Conservation (phyloP, 352 stramenopile species). For the Phytophthora meadii region DNA sequence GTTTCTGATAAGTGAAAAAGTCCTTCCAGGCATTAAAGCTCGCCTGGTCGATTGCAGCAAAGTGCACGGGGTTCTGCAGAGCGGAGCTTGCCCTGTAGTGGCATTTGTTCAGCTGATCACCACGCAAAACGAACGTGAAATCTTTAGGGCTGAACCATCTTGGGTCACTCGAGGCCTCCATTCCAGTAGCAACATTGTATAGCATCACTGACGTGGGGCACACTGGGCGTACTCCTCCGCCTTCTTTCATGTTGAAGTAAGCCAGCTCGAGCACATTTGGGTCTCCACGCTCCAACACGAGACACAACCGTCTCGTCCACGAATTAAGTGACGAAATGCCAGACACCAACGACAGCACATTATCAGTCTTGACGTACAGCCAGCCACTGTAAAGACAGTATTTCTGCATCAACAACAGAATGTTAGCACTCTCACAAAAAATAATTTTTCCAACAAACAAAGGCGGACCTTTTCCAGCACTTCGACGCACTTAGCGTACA, state of each 20-base stretch:
- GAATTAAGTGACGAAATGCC: conserved; percentile 69
- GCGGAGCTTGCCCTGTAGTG: conserved; percentile 40
- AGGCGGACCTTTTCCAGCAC: conserved; percentile 56
- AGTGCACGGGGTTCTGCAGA: conserved; percentile 55
- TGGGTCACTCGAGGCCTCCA: conserved; percentile 48
- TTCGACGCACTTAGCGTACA: conserved; percentile 61
- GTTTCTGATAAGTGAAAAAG: conserved; percentile 69
- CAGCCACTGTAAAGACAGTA: conserved; percentile 68
- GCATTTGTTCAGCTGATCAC: conserved; percentile 40
- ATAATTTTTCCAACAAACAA: neutral
- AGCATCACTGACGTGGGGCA: conserved; percentile 68
- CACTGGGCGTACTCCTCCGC: conserved; percentile 46
- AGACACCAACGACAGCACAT: conserved; percentile 64
- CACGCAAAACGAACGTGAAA: conserved; percentile 61
- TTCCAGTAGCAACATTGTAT: conserved; percentile 59
- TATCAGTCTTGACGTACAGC: conserved; percentile 72
- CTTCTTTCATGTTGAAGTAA: conserved; percentile 66
- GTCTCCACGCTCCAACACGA: conserved; percentile 72
- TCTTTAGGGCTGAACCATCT: conserved; percentile 84
- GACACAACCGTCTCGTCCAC: conserved; percentile 68
- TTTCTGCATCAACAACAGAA: conserved; percentile 33
- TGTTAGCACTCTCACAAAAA: conserved; percentile 7
- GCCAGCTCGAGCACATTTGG: conserved; percentile 73
- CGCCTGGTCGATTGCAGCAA: conserved; percentile 57
- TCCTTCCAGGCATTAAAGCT: conserved; percentile 61